These are phyloP conservation scores for Abrus precatorius DNA, from an alignment of 306 rosid species.

Conservation along the genomic window DNA sequence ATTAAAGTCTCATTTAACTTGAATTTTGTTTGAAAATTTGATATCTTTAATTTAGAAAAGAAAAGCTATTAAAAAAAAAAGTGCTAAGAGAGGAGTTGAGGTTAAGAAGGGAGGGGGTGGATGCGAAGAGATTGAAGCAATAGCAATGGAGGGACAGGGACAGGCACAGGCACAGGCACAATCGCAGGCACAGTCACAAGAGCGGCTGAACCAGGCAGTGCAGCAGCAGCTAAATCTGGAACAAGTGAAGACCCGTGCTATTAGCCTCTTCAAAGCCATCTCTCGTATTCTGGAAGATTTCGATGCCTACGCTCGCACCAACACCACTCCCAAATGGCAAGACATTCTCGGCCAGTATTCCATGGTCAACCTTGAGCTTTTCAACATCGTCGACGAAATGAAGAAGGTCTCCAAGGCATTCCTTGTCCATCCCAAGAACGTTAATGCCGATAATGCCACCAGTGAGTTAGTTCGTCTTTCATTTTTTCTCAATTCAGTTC, in stretches of 20 bases:
- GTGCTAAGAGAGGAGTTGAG: background rate
- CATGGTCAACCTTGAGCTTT: constrained; percentile 93
- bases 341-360: constrained; percentile 90
- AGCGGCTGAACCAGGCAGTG: constrained; percentile 82
- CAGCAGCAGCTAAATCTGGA: constrained; percentile 87
- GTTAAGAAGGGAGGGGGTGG: background rate
- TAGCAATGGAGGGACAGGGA: constrained; percentile 55
- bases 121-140: no score
- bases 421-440: constrained; percentile 83
- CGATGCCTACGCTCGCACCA: constrained; percentile 78
- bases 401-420: constrained; percentile 91
- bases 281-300: constrained; percentile 88
- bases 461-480: constrained; percentile 43
- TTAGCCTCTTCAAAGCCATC: constrained; percentile 83
- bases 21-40: no score
- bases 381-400: constrained; percentile 92
- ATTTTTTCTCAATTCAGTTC: no score
- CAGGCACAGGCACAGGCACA: constrained; percentile 48
- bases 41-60: no score
- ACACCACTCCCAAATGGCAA: constrained; percentile 91
- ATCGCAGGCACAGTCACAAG: constrained; percentile 49
- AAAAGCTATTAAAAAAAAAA: no score
- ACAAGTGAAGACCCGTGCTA: constrained; percentile 80
- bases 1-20: no score
- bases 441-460: constrained; percentile 81